Base-by-base conservation (phyloP, 352 stramenopile species). In the Globisporangium acanthophoron region DNA sequence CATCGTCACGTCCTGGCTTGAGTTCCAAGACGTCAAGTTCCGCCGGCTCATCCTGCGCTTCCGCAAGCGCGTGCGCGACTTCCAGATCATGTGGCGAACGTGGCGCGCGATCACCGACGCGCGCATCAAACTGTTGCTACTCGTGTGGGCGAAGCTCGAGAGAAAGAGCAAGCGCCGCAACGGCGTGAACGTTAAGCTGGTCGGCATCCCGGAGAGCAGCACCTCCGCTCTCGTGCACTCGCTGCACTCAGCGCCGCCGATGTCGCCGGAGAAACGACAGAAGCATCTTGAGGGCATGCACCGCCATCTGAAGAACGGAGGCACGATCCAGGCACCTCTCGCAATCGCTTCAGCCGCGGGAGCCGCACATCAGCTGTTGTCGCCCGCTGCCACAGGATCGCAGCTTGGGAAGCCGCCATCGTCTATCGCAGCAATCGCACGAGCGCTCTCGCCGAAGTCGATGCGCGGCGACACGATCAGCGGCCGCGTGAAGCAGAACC, bases 1-100 rank as follows among this genome's bases (percentile, higher is more conserved):
- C 40, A 90, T 91, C 39, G 68, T 92, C 37, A 90, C 78, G 37
- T 82, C 76, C 7, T 88, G 78, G 78, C 67, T 87, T 44, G 83
- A 90, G 61, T 90, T 90, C 61, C 80, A 92, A 53, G 83, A 92
- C 52, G 80, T 88, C 35, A 92, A 92, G 55, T 92, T 91, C 43
- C 80, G 83, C 11, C 78, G 83, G 8, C 69, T 92, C 11, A 90
- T 92, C 52, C 58, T 90, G 44, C 75, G 80, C 18, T 92, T 91
- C 51, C 77, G 80, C 3, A 89, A 90, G 48, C 76, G 77, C 40
- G 79, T 92, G 27, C 71, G 78, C 1, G 67, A 87, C 40, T 92
- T 92, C 56, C 83, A 92, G 60, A 63, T 73, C 48, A 87, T 88
- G 67, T 92, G 78, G 78, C 68, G 80, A 15, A 69, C 69, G 31